These are phyloP conservation scores for Pisolithus albus DNA, from an alignment of 768 basidiomycete genomes.

Conservation along the genomic window DNA sequence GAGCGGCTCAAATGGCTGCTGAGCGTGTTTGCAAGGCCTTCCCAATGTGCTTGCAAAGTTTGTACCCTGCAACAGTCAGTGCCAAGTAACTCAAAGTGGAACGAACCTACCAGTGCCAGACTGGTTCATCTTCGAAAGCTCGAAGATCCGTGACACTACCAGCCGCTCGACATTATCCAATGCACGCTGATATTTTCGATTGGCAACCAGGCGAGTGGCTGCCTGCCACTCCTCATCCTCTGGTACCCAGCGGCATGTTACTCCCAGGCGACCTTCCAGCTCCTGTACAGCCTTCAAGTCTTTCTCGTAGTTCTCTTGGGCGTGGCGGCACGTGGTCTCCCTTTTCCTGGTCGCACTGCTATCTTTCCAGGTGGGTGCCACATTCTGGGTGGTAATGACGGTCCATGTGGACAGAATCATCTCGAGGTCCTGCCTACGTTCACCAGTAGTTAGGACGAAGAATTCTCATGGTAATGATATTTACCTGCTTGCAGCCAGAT, in stretches of 20 bases:
- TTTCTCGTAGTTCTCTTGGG: slow-evolving; percentile 6
- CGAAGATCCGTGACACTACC: slow-evolving; percentile 12
- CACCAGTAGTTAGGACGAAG: too few relatives aligned
- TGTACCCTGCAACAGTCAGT: not conserved
- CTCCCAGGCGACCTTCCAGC: slow-evolving; percentile 4
- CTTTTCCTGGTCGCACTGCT: not conserved
- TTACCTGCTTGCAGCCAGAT: not conserved
- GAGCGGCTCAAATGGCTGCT: slow-evolving; percentile 12
- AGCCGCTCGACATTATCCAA: slow-evolving; percentile 13
- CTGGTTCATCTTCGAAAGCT: slow-evolving; percentile 17
- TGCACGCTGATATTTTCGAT: slow-evolving; percentile 4
- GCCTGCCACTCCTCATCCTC: slow-evolving; percentile 6
- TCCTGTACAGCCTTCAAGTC: slow-evolving; percentile 5
- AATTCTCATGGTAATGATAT: not conserved
- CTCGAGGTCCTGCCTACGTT: not conserved
- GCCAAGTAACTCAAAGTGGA: too few relatives aligned
- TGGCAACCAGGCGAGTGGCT: not conserved
- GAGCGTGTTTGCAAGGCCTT: slow-evolving; percentile 2
- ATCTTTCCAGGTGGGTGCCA: not conserved
- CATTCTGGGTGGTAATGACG: too few relatives aligned
- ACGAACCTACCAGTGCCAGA: slow-evolving; percentile 10
- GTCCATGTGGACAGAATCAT: too few relatives aligned
- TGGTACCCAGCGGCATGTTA: not conserved
- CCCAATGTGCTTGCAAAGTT: slow-evolving; percentile 4
- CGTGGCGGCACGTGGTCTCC: slow-evolving; percentile 11